Base-by-base conservation (phyloP, 768 basidiomycete species). In the Hebeloma cylindrosporum region DNA sequence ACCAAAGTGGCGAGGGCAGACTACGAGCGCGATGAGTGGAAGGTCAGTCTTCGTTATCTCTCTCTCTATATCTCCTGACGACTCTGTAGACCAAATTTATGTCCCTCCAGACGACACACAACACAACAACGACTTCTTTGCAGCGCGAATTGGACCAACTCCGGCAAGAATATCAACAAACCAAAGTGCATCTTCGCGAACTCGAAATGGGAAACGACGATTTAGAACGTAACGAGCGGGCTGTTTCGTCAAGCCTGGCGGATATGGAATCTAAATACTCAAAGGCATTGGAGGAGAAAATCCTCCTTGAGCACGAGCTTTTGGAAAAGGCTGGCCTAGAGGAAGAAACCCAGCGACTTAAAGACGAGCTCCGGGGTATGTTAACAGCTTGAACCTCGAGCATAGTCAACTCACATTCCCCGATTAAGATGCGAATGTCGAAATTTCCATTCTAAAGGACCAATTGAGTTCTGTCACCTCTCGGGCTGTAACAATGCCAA, bases 121-220 rank as follows among this genome's bases (percentile, higher is more conserved):
- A 96, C 60, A 88, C 88, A 13, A 91, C 91, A 0, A 86, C 87
- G 4, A 82, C 87, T 2, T 92, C 92, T 41, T 78, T 99, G 51
- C 95, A 98, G 65, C 85, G 89, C 45, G 90, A 97, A 66, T 74
- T 94, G 33, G 93, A 95, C 57, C 80, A 78, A 44, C 73, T 89
- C 27, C 79, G 91, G 45, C 82, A 87, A 59, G 82, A 85, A 48
- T 76, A 84, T 51, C 85, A 86, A 59, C 72, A 73, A 38, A 65
- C 79, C 49, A 88, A 88, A 65, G 70, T 86, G 16, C 83, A 87
- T 59, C 68, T 93, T 13, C 80, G 89, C 16, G 91, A 97, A 63
- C 73, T 96, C 22, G 95, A 98, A 68, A 88, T 98, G 82, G 95
- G 95, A 35, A 97, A 96, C 59, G 96, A 99, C 59, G 94, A 98